Base-by-base conservation (phyloP, 306 rosid genomes). In the Quercus berberidifolia region DNA sequence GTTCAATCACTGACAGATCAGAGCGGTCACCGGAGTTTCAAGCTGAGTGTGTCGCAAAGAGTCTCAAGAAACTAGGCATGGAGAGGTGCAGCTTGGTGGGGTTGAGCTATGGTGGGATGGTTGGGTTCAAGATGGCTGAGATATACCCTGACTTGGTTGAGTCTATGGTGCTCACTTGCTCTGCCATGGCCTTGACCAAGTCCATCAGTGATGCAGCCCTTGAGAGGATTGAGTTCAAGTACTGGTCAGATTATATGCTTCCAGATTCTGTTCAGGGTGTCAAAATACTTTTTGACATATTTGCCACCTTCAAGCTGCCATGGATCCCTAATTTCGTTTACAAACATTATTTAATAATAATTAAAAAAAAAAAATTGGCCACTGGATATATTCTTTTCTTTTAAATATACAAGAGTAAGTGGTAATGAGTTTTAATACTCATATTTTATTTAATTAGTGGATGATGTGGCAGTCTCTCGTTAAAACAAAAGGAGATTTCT, bases 81-180 rank as follows among this genome's bases (percentile, higher is more conserved):
- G 80, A 87, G 38, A 70, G 41, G 76, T 86, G 81, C 67, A 75
- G 71, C 23, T 56, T 83, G 59, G 87, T 83, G 3, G 83, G 83
- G 43, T 21, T 74, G 5, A 83, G 89, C 81, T 86, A 83, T 43
- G 86, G 90, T 14, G 88, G 82, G 5, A 83, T 87, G 81, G 86
- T 84, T 19, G 90, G 86, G 69, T 84, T 84, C 46, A 81, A 74
- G 63, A 30, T 87, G 90, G 86, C 84, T 1, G 65, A 76, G 78
- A 17, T 73, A 73, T 81, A 55, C 55, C 90, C 87, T 0, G 63
- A 78, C n/a, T 46, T 86, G 80, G 86, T 86, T 60, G 76, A 43
- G 59, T 64, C 87, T 3, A 59, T 86, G 83, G 87, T 86, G 57
- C 79, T 73, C n/a, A 81, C 73, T 38, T 9, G 80, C 69, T 73